Conservation (phyloP, 768 basidiomycete genomes). For the Amanita pseudoporphyria region DNA sequence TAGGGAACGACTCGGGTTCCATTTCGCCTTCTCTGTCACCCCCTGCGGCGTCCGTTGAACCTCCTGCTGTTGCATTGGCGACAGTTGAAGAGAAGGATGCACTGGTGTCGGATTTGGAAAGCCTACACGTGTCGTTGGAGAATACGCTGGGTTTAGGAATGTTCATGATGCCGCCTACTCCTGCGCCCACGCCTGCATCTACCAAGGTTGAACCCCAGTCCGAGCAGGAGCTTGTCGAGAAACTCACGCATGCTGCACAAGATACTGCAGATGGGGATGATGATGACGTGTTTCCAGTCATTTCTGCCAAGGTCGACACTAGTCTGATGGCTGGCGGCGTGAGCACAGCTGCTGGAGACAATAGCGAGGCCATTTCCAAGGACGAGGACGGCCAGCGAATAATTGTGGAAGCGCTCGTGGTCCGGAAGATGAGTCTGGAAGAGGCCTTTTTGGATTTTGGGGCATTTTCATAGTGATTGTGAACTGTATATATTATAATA, state of each 20-base stretch:
- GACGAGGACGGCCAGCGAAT: constrained; percentile 26
- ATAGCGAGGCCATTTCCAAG: constrained; percentile 8
- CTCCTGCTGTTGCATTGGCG: neutral
- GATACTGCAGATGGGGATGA: constrained; percentile 12
- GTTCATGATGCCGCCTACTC: constrained; percentile 10
- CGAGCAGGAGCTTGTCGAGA: neutral
- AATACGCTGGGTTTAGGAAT: neutral
- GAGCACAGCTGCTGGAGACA: constrained; percentile 17
- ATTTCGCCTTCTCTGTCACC: neutral
- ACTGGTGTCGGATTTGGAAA: constrained; percentile 23
- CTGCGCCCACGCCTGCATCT: neutral
- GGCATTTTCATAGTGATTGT: constrained; percentile 35
- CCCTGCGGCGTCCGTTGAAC: neutral
- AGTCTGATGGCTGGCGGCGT: too few relatives aligned
- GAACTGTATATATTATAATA: neutral
- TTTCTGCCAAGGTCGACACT: too few relatives aligned
- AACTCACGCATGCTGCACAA: neutral
- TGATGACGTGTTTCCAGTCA: constrained; percentile 30
- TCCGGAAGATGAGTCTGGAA: constrained; percentile 66
- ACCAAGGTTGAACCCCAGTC: neutral
- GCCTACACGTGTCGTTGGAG: constrained; percentile 22
- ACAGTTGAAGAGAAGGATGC: constrained; percentile 11
- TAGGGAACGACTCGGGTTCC: neutral
- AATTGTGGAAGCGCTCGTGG: constrained; percentile 75
- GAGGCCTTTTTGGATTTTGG: constrained; percentile 74